Percentiles rank a stretch among this genome's conserved stretches.
Evolutionary conservation across 768 basidiomycete species (phyloP).

Genomic region (Saitozyma podzolica): DNA sequence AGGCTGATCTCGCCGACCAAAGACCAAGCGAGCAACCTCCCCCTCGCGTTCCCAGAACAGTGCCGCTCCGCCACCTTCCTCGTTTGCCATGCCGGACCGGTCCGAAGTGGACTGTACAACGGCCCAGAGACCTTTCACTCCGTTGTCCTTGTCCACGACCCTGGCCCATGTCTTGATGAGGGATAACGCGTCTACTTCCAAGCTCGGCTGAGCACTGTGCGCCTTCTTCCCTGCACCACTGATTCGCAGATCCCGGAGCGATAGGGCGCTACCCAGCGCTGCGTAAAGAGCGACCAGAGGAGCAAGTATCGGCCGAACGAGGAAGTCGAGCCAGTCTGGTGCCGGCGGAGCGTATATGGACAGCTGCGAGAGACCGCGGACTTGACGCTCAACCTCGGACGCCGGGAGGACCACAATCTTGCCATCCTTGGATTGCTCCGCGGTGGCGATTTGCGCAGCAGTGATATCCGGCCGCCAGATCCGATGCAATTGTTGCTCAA

Average conservation of each 20-base stretch:
- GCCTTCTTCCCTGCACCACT: too few species aligned
- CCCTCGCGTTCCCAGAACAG: too few species aligned
- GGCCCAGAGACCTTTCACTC: conserved; percentile 59
- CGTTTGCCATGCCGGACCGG: too few species aligned
- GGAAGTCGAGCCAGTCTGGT: conserved; percentile 62
- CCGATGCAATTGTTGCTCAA: background rate
- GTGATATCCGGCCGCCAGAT: background rate
- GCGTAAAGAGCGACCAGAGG: conserved; percentile 65
- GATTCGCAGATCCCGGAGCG: too few species aligned
- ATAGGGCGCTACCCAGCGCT: conserved; percentile 18
- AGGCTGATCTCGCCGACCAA: too few species aligned
- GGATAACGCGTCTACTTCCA: too few species aligned
- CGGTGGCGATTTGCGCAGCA: background rate
- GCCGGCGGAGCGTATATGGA: conserved; percentile 67
- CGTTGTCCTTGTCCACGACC: conserved; percentile 61
- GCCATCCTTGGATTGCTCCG: background rate
- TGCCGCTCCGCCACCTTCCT: too few species aligned
- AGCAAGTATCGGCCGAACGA: conserved; percentile 70
- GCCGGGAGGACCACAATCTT: background rate
- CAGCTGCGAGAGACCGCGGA: conserved; percentile 37
- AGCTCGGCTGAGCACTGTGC: too few species aligned
- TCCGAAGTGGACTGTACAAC: conserved; percentile 53
- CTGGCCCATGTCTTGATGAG: conserved; percentile 66
- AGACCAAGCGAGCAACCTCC: too few species aligned
- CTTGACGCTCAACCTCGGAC: background rate